A percentile compares a stretch with the other conserved stretches of the same genome.
Conservation (phyloP, 129 eudicot species). For the Lonicera japonica region DNA sequence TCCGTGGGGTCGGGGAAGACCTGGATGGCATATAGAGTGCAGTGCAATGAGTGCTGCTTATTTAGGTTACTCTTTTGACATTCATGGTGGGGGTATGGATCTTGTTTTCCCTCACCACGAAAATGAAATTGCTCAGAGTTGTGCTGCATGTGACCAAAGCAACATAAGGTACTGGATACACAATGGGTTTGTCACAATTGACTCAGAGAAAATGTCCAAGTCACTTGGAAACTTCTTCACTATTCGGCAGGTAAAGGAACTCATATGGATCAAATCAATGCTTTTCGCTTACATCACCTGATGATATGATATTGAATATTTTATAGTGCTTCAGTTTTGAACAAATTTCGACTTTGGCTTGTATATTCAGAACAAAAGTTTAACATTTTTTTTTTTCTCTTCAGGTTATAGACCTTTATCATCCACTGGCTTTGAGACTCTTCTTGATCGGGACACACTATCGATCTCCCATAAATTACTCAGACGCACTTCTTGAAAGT, state of each 20-base stretch:
- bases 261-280: neutral
- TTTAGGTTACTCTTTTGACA: constrained; percentile 83
- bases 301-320: neutral
- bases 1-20: constrained; percentile 99
- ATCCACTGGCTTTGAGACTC: constrained; percentile 90
- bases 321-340: neutral
- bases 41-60: constrained; percentile 98
- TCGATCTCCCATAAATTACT: constrained; percentile 87
- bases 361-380: neutral
- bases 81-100: constrained; percentile 99
- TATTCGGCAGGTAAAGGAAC: constrained; percentile 72
- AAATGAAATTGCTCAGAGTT: constrained; percentile 95
- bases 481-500: constrained; percentile 75
- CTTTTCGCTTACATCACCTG: neutral
- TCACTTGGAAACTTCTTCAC: constrained; percentile 97
- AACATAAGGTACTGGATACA: constrained; percentile 85
- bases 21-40: constrained; percentile 99
- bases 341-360: neutral
- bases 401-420: constrained; percentile 86
- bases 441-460: constrained; percentile 92
- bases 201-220: constrained; percentile 92
- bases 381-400: constrained; percentile 7
- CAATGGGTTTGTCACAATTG: constrained; percentile 85
- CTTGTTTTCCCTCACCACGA: constrained; percentile 95
- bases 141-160: constrained; percentile 84